phyloP scores from a whole-genome alignment of 768 basidiomycete genomes.

The Lactarius akahatsu region DNA sequence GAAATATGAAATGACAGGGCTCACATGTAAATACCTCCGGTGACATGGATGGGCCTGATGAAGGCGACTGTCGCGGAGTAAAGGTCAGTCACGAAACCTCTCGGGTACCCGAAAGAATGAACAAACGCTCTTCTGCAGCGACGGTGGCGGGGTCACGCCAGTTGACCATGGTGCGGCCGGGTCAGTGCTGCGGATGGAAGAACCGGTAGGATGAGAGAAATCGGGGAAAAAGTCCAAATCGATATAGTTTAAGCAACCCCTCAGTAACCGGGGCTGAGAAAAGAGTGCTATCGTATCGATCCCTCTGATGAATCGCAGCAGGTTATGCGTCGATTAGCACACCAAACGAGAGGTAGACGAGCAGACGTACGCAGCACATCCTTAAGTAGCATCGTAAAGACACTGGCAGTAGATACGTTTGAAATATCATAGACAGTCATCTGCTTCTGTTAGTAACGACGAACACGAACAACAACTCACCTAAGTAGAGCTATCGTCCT shows the following conservation, averaged over 20 bases:
- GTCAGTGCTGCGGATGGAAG: no score
- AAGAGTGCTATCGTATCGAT: not conserved
- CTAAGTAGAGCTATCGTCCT: no score
- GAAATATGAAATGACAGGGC: not conserved
- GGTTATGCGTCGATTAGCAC: no score
- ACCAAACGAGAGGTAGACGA: no score
- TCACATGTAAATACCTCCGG: slow-evolving; percentile 25
- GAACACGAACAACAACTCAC: no score
- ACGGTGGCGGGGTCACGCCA: slow-evolving; percentile 7
- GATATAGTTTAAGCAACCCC: not conserved
- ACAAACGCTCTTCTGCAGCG: slow-evolving; percentile 3
- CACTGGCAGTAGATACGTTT: no score
- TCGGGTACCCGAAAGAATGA: not conserved
- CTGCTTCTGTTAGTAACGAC: no score
- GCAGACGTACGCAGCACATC: no score
- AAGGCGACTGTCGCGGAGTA: slow-evolving; percentile 5
- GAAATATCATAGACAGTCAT: no score
- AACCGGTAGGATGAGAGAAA: not conserved
- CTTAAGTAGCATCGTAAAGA: no score
- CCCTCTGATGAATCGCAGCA: no score
- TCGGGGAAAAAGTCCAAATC: not conserved
- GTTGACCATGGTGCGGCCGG: slow-evolving; percentile 1
- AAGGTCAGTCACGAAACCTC: not conserved
- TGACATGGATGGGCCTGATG: slow-evolving; percentile 16
- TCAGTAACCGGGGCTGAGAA: not conserved